Base-by-base conservation (phyloP, 129 eudicot species). In the Ambrosia artemisiifolia region DNA sequence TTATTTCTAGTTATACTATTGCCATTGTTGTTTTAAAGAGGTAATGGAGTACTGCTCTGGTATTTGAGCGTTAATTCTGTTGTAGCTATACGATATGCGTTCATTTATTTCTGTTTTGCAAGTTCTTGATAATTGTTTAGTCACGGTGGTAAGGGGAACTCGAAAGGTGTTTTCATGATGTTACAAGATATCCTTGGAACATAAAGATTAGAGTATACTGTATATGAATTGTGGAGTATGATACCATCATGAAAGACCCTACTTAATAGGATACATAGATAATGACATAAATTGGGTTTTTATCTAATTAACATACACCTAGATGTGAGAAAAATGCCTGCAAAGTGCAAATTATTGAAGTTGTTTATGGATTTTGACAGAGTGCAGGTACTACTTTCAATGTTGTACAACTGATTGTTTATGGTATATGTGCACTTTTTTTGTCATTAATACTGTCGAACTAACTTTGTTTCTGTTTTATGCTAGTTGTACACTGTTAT, bases 361-460 rank as follows among this genome's bases (percentile, higher is more conserved):
- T 4, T 56, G 63, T 35, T 24, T 56, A 28, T 56, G 63, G 8
- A n/a, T 49, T 49, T 56, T 56, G 36, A 56, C 63, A 20, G 12
- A 59, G 65, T 59, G 65, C 65, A 59, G 4, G 61, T 55, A 30
- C 63, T 11, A 28, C 32, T 55, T 55, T 55, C 7, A 2, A 7
- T 55, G 33, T 55, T 11, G 2, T 43, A 72, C 46, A 32, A 12
- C 44, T 8, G 43, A n/a, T 14, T 59, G 55, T 43, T 55, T 55
- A 33, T 56, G 13, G 47, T 11, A 19, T 46, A 72, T 43, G 28
- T 43, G 68, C 4, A 61, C 18, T 30, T 60, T 19, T 60, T 10
- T 53, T 32, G 69, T 60, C 69, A 72, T 46, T 33, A 40, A 72
- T 72, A 30, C 40, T 47, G 36, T 28, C 49, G 35, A 62, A 61